Percentiles rank a stretch among this genome's conserved stretches.
Conservation (phyloP, 169 alveolate species). For the Eimeria praecox region DNA sequence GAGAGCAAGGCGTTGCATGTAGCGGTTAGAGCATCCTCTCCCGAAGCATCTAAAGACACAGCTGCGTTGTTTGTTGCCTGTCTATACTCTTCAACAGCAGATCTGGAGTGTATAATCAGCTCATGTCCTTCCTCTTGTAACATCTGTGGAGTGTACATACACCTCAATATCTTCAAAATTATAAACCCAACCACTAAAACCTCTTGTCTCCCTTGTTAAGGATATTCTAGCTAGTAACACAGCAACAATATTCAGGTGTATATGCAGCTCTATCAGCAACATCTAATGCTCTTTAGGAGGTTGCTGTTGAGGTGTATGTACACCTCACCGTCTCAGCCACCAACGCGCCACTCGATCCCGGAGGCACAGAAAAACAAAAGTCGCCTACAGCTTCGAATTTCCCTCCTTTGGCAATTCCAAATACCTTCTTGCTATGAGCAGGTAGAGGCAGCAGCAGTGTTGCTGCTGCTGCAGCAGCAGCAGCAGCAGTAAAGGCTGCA, state of each 20-base stretch:
- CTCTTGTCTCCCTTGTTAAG: too few relatives aligned
- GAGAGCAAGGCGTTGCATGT: slow-evolving; percentile 20
- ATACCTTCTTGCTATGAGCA: slow-evolving; percentile 27
- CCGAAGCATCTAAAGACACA: neutral
- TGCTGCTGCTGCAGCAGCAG: slow-evolving; percentile 20
- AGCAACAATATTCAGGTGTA: neutral
- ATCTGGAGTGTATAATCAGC: slow-evolving; percentile 39
- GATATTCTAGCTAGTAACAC: too few relatives aligned
- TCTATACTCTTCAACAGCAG: slow-evolving; percentile 11
- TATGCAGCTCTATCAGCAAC: neutral
- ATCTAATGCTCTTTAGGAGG: too few relatives aligned
- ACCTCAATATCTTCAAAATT: neutral
- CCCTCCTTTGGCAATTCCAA: slow-evolving; percentile 47
- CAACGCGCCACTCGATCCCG: slow-evolving; percentile 42
- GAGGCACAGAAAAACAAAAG: slow-evolving; percentile 73
- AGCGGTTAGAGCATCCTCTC: neutral
- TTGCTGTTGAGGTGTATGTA: neutral
- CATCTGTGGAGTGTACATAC: slow-evolving; percentile 9
- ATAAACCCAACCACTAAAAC: too few relatives aligned
- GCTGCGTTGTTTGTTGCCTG: neutral
- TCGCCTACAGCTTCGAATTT: slow-evolving; percentile 59
- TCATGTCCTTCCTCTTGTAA: slow-evolving; percentile 38
- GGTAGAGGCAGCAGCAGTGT: slow-evolving; percentile 21
- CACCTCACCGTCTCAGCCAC: slow-evolving; percentile 73
- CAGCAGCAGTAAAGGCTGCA: neutral